These are phyloP conservation scores for Ophiostoma australiae DNA, from an alignment of 2,329 filamentous ascomycete genomes.

Conservation along the genomic window DNA sequence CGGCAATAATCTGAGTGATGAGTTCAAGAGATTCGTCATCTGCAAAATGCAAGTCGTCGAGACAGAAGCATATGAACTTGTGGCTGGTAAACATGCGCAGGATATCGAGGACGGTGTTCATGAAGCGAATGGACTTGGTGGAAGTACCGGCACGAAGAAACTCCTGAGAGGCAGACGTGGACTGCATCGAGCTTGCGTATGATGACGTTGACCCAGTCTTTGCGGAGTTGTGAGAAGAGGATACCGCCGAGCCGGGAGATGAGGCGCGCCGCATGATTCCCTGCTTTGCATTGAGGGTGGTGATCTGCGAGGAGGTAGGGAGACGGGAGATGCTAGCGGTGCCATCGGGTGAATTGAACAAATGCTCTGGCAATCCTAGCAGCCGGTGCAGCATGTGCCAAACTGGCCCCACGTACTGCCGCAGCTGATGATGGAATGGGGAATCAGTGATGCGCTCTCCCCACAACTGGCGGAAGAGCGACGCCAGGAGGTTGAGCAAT, in stretches of 20 bases:
- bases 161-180: slow-evolving; percentile 53
- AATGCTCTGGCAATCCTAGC: slow-evolving; percentile 64
- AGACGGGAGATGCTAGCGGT: slow-evolving; percentile 33
- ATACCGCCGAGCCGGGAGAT: slow-evolving; percentile 36
- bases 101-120: slow-evolving; percentile 85
- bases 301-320: slow-evolving; percentile 37
- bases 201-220: slow-evolving; percentile 39
- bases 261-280: slow-evolving; percentile 30
- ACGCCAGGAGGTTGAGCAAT: slow-evolving; percentile 59
- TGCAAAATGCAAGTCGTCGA: slow-evolving; percentile 88
- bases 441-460: slow-evolving; percentile 62
- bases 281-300: slow-evolving; percentile 31
- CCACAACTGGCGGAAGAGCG: slow-evolving; percentile 63
- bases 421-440: slow-evolving; percentile 56
- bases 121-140: slow-evolving; percentile 66
- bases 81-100: slow-evolving; percentile 73
- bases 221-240: background rate
- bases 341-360: slow-evolving; percentile 38
- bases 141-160: slow-evolving; percentile 55
- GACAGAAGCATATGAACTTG: slow-evolving; percentile 80
- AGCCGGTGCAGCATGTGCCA: slow-evolving; percentile 61
- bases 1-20: slow-evolving; percentile 71
- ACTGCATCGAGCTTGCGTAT: slow-evolving; percentile 40
- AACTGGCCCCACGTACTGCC: slow-evolving; percentile 57
- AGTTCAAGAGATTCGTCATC: slow-evolving; percentile 83